Evolutionary conservation across 331 rosid genomes (phyloP).

Genomic region (Rosa hybrid): DNA sequence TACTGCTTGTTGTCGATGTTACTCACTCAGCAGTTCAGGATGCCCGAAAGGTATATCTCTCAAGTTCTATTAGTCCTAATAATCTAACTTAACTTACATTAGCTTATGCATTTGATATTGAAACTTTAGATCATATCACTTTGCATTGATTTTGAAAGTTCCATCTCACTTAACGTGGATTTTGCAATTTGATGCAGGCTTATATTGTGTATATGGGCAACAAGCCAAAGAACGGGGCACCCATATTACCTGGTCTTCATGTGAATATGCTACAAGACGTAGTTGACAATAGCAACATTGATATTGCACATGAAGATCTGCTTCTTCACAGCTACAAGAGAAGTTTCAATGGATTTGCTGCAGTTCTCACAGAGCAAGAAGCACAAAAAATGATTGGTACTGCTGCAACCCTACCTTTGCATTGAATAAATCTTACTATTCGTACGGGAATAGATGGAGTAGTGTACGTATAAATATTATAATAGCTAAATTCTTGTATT

Average conservation of each 20-base stretch:
- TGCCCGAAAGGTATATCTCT: constrained; percentile 21
- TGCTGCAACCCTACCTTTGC: neutral
- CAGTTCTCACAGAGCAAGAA: constrained; percentile 37
- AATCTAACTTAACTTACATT: neutral
- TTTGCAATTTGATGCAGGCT: constrained; percentile 10
- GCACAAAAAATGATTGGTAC: constrained; percentile 33
- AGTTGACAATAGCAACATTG: constrained; percentile 29
- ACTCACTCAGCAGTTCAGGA: constrained; percentile 13
- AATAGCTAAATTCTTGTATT: no score
- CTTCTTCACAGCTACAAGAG: constrained; percentile 41
- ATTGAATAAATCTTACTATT: neutral
- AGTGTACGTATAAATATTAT: no score
- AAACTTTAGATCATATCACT: neutral
- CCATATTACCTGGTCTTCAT: constrained; percentile 22
- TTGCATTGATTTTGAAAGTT: neutral
- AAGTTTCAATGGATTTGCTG: constrained; percentile 50
- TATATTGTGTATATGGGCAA: constrained; percentile 47
- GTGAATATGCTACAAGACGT: constrained; percentile 36
- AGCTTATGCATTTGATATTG: neutral
- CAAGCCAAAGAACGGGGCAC: constrained; percentile 16
- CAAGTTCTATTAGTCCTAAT: neutral
- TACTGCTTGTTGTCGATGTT: neutral
- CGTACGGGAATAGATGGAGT: no score
- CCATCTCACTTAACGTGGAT: neutral
- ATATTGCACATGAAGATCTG: constrained; percentile 20